These are phyloP conservation scores for Backusella westeae DNA, from an alignment of 192 early-diverging fungal species.

Conservation along the genomic window DNA sequence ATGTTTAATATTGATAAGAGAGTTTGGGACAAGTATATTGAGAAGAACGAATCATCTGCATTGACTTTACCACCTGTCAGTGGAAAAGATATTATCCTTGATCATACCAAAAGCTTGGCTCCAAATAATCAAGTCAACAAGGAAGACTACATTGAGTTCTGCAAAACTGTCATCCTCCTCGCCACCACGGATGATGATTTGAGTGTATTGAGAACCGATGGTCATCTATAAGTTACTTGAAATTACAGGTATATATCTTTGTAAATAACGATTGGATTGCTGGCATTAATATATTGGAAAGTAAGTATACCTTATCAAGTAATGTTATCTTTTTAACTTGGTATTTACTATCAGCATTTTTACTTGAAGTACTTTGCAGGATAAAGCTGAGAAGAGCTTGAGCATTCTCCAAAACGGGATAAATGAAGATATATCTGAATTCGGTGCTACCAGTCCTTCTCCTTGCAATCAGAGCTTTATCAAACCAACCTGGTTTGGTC, in stretches of 20 bases:
- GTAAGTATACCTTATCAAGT: too few relatives aligned
- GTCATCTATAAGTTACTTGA: not conserved
- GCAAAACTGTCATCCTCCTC: not conserved
- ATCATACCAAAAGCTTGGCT: not conserved
- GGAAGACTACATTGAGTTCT: not conserved
- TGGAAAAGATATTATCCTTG: not conserved
- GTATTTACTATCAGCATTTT: too few relatives aligned
- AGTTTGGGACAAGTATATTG: not conserved
- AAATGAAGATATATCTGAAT: too few relatives aligned
- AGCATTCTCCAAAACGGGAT: too few relatives aligned
- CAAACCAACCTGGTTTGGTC: too few relatives aligned
- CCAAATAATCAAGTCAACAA: not conserved
- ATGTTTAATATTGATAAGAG: not conserved
- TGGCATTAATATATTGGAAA: too few relatives aligned
- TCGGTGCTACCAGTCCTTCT: too few relatives aligned
- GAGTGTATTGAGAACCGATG: not conserved
- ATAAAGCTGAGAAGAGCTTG: too few relatives aligned
- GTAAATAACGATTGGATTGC: not conserved
- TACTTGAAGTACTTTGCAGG: too few relatives aligned
- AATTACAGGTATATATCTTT: not conserved
- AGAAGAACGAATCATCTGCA: not conserved
- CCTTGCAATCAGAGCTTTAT: too few relatives aligned
- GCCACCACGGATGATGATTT: not conserved
- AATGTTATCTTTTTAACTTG: too few relatives aligned
- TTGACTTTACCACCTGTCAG: not conserved